phyloP scores from a whole-genome alignment of 441 rosid species.

The Capsella rubella region DNA sequence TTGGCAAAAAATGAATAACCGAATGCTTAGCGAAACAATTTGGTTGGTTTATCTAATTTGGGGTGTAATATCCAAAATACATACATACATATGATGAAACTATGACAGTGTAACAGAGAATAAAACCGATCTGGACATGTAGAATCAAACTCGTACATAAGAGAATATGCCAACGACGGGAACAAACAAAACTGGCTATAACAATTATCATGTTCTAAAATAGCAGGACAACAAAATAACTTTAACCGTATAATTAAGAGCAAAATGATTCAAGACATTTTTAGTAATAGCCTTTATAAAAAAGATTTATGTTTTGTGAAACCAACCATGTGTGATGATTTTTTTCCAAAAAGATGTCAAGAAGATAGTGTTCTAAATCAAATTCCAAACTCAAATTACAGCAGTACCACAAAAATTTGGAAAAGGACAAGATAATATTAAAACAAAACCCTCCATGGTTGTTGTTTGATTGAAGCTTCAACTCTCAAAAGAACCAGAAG shows the following conservation, averaged over 20 bases:
- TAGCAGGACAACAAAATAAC: background rate
- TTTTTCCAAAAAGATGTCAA: background rate
- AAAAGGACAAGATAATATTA: background rate
- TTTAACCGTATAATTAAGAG: background rate
- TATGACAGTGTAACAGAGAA: background rate
- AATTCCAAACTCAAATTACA: background rate
- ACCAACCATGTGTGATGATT: background rate
- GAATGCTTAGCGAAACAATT: background rate
- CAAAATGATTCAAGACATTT: background rate
- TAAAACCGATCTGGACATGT: background rate
- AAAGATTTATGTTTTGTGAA: background rate
- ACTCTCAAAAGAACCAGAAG: conserved; percentile 1
- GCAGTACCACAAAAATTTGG: conserved; percentile 2
- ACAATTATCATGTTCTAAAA: conserved; percentile 3
- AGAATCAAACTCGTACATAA: background rate
- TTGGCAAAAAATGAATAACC: background rate
- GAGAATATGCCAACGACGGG: background rate
- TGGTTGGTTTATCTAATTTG: conserved; percentile 8
- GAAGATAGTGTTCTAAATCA: conserved; percentile 8
- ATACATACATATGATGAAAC: background rate
- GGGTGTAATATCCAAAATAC: background rate
- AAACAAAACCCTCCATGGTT: background rate
- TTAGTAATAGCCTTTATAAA: background rate
- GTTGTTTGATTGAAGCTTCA: conserved; percentile 22
- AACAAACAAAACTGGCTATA: background rate